A percentile compares a stretch with the other conserved stretches of the same genome.
Conservation (phyloP, 1,284 basidiomycete genomes). For the Vanrija humicola region DNA sequence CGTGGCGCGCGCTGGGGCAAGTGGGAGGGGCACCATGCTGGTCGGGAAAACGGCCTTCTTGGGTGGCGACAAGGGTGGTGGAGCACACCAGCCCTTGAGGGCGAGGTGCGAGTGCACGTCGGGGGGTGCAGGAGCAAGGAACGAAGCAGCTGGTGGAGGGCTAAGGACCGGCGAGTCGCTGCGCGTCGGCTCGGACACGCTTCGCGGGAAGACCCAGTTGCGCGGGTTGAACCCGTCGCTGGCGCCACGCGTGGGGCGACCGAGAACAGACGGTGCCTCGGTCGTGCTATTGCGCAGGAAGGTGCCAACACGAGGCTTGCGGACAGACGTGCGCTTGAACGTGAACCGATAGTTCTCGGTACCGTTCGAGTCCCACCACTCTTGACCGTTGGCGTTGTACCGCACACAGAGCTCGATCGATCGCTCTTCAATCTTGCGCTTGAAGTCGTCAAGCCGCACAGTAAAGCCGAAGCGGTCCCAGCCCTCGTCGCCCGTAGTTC, state of each 20-base stretch:
- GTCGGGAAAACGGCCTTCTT: constrained; percentile 8
- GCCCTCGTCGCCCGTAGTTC: constrained; percentile 46
- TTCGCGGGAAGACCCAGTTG: constrained; percentile 37
- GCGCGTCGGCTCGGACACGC: not conserved
- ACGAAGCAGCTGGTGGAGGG: constrained; percentile 32
- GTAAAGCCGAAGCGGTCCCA: constrained; percentile 53
- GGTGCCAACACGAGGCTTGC: constrained; percentile 9
- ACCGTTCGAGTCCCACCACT: constrained; percentile 54
- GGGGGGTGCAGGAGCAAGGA: constrained; percentile 37
- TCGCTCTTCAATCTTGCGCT: constrained; percentile 61
- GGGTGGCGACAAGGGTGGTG: constrained; percentile 44
- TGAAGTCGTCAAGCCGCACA: constrained; percentile 72
- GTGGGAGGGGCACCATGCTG: not conserved
- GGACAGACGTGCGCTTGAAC: constrained; percentile 45
- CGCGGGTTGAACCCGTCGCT: constrained; percentile 17
- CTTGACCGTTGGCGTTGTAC: constrained; percentile 52
- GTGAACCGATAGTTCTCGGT: constrained; percentile 51
- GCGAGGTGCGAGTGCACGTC: constrained; percentile 42
- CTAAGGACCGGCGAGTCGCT: constrained; percentile 1
- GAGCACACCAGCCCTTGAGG: constrained; percentile 45
- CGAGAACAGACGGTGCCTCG: not conserved
- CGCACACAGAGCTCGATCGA: constrained; percentile 64
- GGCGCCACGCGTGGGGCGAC: constrained; percentile 1
- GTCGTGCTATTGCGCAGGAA: not conserved
- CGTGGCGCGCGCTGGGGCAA: constrained; percentile 6